phyloP scores from a whole-genome alignment of 1,284 basidiomycete species.

The Cutaneotrichosporon sp. region DNA sequence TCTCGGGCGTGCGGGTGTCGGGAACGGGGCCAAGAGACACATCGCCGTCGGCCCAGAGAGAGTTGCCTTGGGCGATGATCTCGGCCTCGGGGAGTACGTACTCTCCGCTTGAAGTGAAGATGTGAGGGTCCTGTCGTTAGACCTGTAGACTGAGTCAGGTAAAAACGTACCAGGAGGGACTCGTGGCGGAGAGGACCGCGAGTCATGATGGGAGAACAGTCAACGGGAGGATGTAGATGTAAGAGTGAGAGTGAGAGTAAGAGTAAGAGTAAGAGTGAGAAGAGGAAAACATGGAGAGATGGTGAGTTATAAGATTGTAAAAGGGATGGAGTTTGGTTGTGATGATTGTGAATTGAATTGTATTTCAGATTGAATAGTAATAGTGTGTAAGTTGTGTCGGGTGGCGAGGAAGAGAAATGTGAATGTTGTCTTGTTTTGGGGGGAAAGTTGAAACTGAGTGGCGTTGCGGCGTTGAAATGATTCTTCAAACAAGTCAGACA shows the following conservation, averaged over 20 bases:
- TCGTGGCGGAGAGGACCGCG: not conserved
- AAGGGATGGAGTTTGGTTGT: too few relatives aligned
- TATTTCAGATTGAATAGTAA: not conserved
- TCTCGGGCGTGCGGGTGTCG: constrained; percentile 5
- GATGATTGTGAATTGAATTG: not conserved
- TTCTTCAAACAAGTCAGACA: too few relatives aligned
- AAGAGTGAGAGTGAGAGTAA: not conserved
- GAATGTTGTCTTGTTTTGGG: too few relatives aligned
- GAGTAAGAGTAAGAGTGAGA: not conserved
- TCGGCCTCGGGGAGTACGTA: not conserved
- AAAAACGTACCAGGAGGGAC: not conserved
- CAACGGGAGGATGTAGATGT: not conserved
- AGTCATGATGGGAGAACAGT: not conserved
- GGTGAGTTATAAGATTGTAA: not conserved
- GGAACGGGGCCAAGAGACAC: not conserved
- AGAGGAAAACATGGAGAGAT: not conserved
- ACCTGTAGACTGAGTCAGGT: not conserved
- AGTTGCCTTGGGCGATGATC: not conserved
- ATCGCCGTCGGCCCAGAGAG: not conserved
- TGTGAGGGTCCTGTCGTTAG: not conserved
- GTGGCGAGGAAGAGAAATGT: not conserved
- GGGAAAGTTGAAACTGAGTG: not conserved
- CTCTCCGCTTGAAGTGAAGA: not conserved
- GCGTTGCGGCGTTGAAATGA: not conserved
- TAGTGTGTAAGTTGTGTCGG: too few relatives aligned